Evolutionary conservation across 352 stramenopile species (phyloP).

Genomic region (Peronospora belbahrii): DNA sequence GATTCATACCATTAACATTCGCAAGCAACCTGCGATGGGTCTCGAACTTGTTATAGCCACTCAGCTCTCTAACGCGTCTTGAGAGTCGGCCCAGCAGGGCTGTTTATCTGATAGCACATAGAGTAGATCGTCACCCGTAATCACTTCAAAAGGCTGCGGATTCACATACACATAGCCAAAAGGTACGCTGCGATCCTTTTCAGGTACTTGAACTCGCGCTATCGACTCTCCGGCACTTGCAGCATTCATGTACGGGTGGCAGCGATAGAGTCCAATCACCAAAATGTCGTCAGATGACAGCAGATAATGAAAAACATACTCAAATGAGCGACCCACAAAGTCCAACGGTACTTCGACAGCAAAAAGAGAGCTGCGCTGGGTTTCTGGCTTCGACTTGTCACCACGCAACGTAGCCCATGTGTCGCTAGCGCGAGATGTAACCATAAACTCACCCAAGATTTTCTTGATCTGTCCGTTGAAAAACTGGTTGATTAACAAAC

Average conservation of each 20-base stretch:
- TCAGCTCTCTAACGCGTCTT: slow-evolving; percentile 3
- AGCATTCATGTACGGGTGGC: slow-evolving; percentile 40
- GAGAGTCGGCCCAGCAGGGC: slow-evolving; percentile 44
- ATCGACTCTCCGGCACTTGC: slow-evolving; percentile 5
- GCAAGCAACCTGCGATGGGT: background rate
- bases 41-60: background rate
- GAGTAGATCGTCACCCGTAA: slow-evolving; percentile 75
- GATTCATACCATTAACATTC: background rate
- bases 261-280: slow-evolving; percentile 69
- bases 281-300: slow-evolving; percentile 76
- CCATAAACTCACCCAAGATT: slow-evolving; percentile 83
- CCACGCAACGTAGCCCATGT: slow-evolving; percentile 28
- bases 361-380: slow-evolving; percentile 71
- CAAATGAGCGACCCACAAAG: slow-evolving; percentile 75
- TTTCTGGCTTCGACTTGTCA: slow-evolving; percentile 26
- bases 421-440: slow-evolving; percentile 59
- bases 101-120: slow-evolving; percentile 82
- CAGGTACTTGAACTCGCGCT: slow-evolving; percentile 47
- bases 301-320: slow-evolving; percentile 79
- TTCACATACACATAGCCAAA: slow-evolving; percentile 85
- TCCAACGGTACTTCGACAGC: slow-evolving; percentile 72
- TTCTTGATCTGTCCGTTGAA: slow-evolving; percentile 85
- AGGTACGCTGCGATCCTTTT: slow-evolving; percentile 58
- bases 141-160: slow-evolving; percentile 59
- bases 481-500: slow-evolving; percentile 84